Evolutionary conservation across 176 grass and related monocot species (phyloP).

Genomic region (Oryza punctata): DNA sequence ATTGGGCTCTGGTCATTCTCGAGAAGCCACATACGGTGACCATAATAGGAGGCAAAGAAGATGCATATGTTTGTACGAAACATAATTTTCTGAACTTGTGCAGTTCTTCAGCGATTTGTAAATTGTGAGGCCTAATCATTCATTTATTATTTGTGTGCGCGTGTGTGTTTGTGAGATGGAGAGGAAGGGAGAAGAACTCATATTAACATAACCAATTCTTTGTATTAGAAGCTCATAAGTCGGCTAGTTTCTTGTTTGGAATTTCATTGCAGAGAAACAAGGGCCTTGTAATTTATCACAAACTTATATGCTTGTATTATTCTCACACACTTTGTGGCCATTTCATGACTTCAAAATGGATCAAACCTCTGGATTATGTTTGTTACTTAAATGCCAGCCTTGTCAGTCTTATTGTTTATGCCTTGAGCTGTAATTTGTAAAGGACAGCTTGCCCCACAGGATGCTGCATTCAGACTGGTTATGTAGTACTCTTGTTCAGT

Average conservation of each 20-base stretch:
- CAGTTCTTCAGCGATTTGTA: slow-evolving; percentile 50
- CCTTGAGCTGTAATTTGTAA: too few species aligned
- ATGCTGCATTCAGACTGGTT: not conserved
- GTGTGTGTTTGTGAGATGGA: not conserved
- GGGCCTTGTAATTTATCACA: slow-evolving; percentile 15
- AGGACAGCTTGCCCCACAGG: not conserved
- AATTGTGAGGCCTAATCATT: slow-evolving; percentile 40
- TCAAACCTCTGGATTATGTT: slow-evolving; percentile 7
- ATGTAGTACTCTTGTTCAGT: not conserved
- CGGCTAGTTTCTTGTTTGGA: slow-evolving; percentile 8
- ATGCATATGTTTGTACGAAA: slow-evolving; percentile 11
- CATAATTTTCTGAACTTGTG: slow-evolving; percentile 28
- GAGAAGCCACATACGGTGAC: slow-evolving; percentile 88
- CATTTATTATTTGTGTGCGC: slow-evolving; percentile 1
- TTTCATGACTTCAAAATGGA: not conserved
- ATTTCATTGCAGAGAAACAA: slow-evolving; percentile 11
- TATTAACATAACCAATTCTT: slow-evolving; percentile 32
- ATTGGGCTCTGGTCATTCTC: slow-evolving; percentile 75
- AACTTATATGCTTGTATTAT: not conserved
- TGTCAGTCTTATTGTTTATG: too few species aligned
- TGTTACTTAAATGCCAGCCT: not conserved
- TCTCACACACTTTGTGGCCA: not conserved
- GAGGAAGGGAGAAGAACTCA: not conserved
- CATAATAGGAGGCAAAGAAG: slow-evolving; percentile 11
- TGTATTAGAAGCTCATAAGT: slow-evolving; percentile 8